A percentile compares a stretch with the other conserved stretches of the same genome.
Evolutionary conservation across 345 rosid species (phyloP).

Genomic region (Gossypium arboreum): DNA sequence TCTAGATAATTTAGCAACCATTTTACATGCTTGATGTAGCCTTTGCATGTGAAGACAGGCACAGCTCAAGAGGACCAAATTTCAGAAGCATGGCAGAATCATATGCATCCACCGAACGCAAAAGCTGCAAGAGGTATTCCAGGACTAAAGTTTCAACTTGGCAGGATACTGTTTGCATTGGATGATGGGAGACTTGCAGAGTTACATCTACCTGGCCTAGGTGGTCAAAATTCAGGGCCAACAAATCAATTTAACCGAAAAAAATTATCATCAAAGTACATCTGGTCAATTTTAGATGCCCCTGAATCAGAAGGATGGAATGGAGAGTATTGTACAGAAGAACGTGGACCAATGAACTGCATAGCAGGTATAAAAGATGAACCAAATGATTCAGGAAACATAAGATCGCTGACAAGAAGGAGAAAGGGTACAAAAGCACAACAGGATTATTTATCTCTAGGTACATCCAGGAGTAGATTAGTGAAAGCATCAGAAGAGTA

Average conservation of each 20-base stretch:
- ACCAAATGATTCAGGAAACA: conserved; percentile 36
- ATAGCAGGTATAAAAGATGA: conserved; percentile 51
- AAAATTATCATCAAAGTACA: conserved; percentile 35
- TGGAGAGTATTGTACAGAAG: conserved; percentile 68
- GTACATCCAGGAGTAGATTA: conserved; percentile 15
- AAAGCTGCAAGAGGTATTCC: conserved; percentile 50
- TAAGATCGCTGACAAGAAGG: conserved; percentile 42
- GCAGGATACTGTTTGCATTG: conserved; percentile 52
- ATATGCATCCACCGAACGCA: conserved; percentile 49
- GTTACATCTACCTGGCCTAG: conserved; percentile 55
- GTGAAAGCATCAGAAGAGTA: conserved; percentile 24
- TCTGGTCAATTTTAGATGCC: conserved; percentile 55
- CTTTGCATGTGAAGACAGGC: conserved; percentile 33
- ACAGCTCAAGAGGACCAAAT: conserved; percentile 27
- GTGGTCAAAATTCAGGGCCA: conserved; percentile 55
- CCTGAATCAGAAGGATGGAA: conserved; percentile 80
- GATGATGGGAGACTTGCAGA: conserved; percentile 73
- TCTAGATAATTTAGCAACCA: background rate
- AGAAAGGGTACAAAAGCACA: conserved; percentile 42
- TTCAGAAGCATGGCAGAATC: conserved; percentile 51
- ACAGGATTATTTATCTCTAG: conserved; percentile 36
- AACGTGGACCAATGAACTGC: conserved; percentile 58
- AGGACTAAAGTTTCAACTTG: conserved; percentile 48
- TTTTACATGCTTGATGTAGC: background rate
- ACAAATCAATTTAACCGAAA: conserved; percentile 36